Base-by-base conservation (phyloP, 345 rosid species). In the Sonneratia alba region DNA sequence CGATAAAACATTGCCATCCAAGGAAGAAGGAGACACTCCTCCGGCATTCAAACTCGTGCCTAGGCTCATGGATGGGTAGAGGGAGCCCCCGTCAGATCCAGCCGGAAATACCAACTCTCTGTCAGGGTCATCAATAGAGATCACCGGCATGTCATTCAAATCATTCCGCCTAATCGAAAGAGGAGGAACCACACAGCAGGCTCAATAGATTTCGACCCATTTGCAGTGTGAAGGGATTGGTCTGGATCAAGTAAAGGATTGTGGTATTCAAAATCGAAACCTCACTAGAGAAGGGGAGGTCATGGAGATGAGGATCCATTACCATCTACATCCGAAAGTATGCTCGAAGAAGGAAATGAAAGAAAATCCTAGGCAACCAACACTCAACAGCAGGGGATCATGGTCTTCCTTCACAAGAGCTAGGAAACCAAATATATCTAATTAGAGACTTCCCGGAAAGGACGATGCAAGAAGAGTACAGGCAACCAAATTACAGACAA, bases 1-100 rank as follows among this genome's bases (percentile, higher is more conserved):
- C 2, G 83, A 79, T 13, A 83, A 84, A 12, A 80, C 83, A 55
- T 71, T 80, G 72, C 83, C 91, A 64, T 81, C 91, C 3, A 82
- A 42, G 79, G 91, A 71, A 40, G 66, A 21, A 61, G 63, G 73
- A 55, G 83, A 70, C 14, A 53, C 78, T 24, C 40, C 8, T 24
- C 22, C 56, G 18, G 18, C 19, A 18, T 42, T 43, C 56, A 19
- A 71, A 53, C 14, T 55, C 10, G 11, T 36, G 18, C 64, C 37
- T 8, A 22, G 27, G 22, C 61, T 47, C 38, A n/a, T 3, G 21
- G 64, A 14, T 0, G 74, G 67, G 24, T 16, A 37, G 11, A 12
- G 42, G 36, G 57, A 34, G 15, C 67, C 69, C 47, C 74, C 74
- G 34, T 47, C 43, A 40, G 43, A 38, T 36, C 22, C 43, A 15